Base-by-base conservation (phyloP, 805 yeast species). In the Blastobotrys robertii region DNA sequence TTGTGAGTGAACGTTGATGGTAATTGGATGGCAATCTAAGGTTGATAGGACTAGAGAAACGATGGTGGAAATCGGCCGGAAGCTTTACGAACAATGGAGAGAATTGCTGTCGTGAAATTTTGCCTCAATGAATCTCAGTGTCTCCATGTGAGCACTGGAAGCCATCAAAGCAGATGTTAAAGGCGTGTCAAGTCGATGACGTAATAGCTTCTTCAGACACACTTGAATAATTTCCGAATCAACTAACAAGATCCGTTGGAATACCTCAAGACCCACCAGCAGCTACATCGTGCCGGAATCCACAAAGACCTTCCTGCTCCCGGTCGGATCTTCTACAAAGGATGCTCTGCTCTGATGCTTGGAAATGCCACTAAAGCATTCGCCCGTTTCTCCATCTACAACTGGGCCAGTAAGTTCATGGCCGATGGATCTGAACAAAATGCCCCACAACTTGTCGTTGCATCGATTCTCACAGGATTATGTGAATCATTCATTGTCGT, bases 401-500 rank as follows among this genome's bases (percentile, higher is more conserved):
- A 85, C 49, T 75, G 78, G 65, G 78, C 81, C 44, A 76, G 86
- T 16, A 73, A 77, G 54, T 74, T 83, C 58, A 69, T 73, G 83
- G 69, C 79, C 3, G 74, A 73, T 25, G 73, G 69, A 13, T 64
- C 62, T 41, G 75, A 78, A n/a, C 72, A 77, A 49, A 70, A 85
- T 2, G 94, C 94, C 1, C 90, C 94, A 8, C 70, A 86, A 53
- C 72, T 85, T 34, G 83, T 85, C 6, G 77, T 83, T 45, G 95
- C 96, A 3, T 95, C 94, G 8, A 52, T 74, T 49, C 73, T 85
- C 67, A 83, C 95, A 4, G 97, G 95, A 2, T 69, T 82, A 44
- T 65, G 80, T 36, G 97, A 92, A 60, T 79, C 94, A 2, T 49
- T 87, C 30, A 44, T 58, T 25, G 76, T 90, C 15, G 83, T 92